Evolutionary conservation across 2,329 filamentous ascomycete species (phyloP).

Genomic region (Exophiala mesophila): DNA sequence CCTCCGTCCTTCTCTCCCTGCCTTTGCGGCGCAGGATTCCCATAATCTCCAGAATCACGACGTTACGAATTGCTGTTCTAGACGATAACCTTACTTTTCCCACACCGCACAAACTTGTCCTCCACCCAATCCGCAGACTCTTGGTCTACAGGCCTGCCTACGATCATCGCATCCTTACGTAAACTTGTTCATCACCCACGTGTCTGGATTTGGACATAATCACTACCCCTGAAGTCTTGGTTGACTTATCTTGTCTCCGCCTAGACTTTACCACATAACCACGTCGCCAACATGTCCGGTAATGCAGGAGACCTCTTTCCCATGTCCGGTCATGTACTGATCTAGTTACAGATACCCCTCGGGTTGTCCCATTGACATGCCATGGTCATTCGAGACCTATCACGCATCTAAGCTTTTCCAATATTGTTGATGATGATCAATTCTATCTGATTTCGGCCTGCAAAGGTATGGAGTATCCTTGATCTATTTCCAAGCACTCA

Average conservation of each 20-base stretch:
- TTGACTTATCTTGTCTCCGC: not conserved
- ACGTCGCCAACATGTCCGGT: slow-evolving; percentile 3
- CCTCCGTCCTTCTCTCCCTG: no score
- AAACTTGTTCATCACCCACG: not conserved
- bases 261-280: not conserved
- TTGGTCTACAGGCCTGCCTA: not conserved
- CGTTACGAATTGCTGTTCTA: not conserved
- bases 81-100: not conserved
- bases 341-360: slow-evolving; percentile 35
- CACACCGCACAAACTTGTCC: not conserved
- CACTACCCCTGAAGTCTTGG: not conserved
- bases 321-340: no score
- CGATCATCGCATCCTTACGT: not conserved
- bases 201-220: not conserved
- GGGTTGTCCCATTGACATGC: slow-evolving; percentile 83
- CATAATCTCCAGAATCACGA: not conserved
- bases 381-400: slow-evolving; percentile 92
- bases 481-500: not conserved
- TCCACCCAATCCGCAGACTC: not conserved
- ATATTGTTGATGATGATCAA: slow-evolving; percentile 71
- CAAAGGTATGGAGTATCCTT: slow-evolving; percentile 58
- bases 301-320: slow-evolving; percentile 1
- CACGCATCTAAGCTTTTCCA: slow-evolving; percentile 85
- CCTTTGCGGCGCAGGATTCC: no score
- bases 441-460: slow-evolving; percentile 93